These are phyloP conservation scores for Metschnikowia anglica DNA, from an alignment of 805 yeast species.

Conservation along the genomic window DNA sequence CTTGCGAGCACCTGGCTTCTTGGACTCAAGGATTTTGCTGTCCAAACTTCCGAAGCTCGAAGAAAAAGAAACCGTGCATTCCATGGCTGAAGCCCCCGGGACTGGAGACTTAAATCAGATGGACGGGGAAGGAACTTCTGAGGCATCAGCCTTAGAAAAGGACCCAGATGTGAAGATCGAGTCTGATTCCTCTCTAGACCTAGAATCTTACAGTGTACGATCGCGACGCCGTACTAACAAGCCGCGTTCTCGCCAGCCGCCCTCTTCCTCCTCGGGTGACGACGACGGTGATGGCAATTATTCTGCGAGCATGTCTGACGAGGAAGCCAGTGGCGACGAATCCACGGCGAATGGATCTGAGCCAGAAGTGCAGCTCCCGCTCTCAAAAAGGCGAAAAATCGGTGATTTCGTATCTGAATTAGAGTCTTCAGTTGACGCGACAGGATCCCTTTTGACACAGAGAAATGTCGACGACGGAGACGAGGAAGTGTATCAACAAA, in stretches of 20 bases:
- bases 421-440: neutral
- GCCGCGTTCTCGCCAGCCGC: no score
- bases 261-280: no score
- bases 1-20: conserved; percentile 52
- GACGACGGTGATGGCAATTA: neutral
- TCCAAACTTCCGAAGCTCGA: neutral
- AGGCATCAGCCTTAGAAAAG: no score
- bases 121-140: no score
- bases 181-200: no score
- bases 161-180: no score
- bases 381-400: neutral
- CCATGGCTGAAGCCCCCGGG: neutral
- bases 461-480: conserved; percentile 78
- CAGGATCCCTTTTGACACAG: neutral
- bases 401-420: no score
- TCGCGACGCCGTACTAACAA: no score
- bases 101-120: no score
- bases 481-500: conserved; percentile 56
- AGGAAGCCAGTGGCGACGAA: neutral
- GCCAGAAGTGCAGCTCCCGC: neutral
- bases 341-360: neutral
- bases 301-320: neutral
- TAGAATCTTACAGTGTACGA: no score
- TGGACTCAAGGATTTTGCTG: neutral
- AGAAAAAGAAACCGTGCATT: neutral